Conservation (phyloP, 2,329 filamentous ascomycete species). For the Drechslerella coelobrocha region DNA sequence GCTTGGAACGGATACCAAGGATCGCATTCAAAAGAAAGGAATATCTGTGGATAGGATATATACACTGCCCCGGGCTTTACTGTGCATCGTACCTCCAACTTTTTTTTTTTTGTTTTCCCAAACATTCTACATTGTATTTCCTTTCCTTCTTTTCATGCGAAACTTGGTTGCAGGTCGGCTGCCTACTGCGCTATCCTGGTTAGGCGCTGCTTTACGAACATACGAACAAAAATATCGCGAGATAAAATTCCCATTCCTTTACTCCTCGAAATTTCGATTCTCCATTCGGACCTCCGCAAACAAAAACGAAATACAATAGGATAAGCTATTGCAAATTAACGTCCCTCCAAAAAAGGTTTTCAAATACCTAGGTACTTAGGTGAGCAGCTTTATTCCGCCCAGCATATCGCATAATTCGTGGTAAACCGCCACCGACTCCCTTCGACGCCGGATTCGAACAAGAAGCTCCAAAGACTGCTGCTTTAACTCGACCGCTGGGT, state of each 20-base stretch:
- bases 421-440: not conserved
- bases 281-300: too few species aligned
- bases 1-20: not conserved
- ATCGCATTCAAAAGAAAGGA: not conserved
- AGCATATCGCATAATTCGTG: not conserved
- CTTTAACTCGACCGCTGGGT: not conserved
- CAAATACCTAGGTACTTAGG: too few species aligned
- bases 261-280: too few species aligned
- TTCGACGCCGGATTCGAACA: slow-evolving; percentile 5
- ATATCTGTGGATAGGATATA: not conserved
- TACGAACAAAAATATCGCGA: not conserved
- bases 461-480: not conserved
- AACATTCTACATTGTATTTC: not conserved
- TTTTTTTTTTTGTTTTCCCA: slow-evolving; percentile 6
- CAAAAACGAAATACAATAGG: too few species aligned
- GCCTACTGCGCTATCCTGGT: not conserved
- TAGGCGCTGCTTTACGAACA: not conserved
- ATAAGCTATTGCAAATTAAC: too few species aligned
- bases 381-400: not conserved
- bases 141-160: slow-evolving; percentile 1
- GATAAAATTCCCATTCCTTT: too few species aligned
- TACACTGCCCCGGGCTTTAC: not conserved
- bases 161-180: too few species aligned
- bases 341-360: too few species aligned
- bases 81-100: not conserved